A percentile compares a stretch with the other conserved stretches of the same genome.
Conservation (phyloP, 73 alveolate genomes). For the Stentor coeruleus region DNA sequence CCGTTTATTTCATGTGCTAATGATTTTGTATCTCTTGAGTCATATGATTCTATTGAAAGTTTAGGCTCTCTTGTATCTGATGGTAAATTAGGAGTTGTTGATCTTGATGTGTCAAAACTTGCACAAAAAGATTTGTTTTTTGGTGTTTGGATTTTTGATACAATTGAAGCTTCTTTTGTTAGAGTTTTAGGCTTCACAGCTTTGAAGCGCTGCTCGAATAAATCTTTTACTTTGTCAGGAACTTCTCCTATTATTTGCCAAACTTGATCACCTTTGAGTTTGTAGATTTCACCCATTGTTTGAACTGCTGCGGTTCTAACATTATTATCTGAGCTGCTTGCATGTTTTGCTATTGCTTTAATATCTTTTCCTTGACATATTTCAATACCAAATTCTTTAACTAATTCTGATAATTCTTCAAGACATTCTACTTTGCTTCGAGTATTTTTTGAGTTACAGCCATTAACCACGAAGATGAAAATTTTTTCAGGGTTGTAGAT, state of each 20-base stretch:
- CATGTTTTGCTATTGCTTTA: constrained; percentile 34
- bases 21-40: too few relatives aligned
- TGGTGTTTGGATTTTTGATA: neutral
- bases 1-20: too few relatives aligned
- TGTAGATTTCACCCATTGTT: constrained; percentile 43
- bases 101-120: neutral
- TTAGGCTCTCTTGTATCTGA: neutral
- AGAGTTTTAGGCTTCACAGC: neutral
- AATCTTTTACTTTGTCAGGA: constrained; percentile 46
- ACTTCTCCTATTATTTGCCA: constrained; percentile 52
- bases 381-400: constrained; percentile 31
- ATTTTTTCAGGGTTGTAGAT: constrained; percentile 28
- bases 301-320: constrained; percentile 45
- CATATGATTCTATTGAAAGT: too few relatives aligned
- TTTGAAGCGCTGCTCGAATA: constrained; percentile 44
- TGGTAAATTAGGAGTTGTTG: neutral
- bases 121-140: neutral
- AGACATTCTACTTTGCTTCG: constrained; percentile 49
- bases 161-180: neutral
- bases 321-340: constrained; percentile 38
- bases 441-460: constrained; percentile 36
- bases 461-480: constrained; percentile 25
- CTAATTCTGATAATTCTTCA: constrained; percentile 38
- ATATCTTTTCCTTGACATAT: constrained; percentile 37
- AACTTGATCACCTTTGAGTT: constrained; percentile 31